Conservation (phyloP, 1,139 yeast species). For the Protomyces lactucae-debilis region DNA sequence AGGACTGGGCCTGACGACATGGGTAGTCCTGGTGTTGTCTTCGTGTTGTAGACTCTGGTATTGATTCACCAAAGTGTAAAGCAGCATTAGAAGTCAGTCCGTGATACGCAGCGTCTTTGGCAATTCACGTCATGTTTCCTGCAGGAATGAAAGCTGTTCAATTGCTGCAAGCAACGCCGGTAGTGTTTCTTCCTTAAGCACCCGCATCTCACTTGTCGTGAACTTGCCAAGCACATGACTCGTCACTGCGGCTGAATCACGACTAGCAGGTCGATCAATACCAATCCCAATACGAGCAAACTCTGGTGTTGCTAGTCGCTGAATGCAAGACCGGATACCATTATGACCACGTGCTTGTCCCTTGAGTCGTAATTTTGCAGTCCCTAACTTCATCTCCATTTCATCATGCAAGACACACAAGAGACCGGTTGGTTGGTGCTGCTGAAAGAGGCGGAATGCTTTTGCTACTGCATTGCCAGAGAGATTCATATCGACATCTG, state of each 20-base stretch:
- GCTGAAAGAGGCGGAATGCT: background rate
- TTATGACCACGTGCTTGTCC: slow-evolving; percentile 25
- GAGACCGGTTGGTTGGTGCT: background rate
- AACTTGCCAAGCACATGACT: slow-evolving; percentile 12
- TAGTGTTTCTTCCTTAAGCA: slow-evolving; percentile 1
- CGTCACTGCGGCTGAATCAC: slow-evolving; percentile 9
- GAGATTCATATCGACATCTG: slow-evolving; percentile 11
- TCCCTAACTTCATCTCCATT: slow-evolving; percentile 13
- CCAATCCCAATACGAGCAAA: slow-evolving; percentile 19
- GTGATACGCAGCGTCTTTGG: too few species aligned
- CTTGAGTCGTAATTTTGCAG: background rate
- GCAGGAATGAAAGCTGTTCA: background rate
- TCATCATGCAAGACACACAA: slow-evolving; percentile 20
- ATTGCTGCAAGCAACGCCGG: background rate
- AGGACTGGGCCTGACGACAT: too few species aligned
- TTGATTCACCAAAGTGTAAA: too few species aligned
- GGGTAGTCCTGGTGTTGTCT: too few species aligned
- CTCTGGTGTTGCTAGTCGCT: slow-evolving; percentile 1
- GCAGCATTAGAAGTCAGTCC: too few species aligned
- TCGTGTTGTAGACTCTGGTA: too few species aligned
- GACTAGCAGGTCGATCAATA: slow-evolving; percentile 19
- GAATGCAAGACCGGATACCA: slow-evolving; percentile 17
- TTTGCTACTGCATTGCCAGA: slow-evolving; percentile 6
- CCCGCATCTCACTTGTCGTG: slow-evolving; percentile 4
- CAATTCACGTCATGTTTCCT: too few species aligned